Conservation (phyloP, 306 rosid species). For the Gastrolobium bilobum region DNA sequence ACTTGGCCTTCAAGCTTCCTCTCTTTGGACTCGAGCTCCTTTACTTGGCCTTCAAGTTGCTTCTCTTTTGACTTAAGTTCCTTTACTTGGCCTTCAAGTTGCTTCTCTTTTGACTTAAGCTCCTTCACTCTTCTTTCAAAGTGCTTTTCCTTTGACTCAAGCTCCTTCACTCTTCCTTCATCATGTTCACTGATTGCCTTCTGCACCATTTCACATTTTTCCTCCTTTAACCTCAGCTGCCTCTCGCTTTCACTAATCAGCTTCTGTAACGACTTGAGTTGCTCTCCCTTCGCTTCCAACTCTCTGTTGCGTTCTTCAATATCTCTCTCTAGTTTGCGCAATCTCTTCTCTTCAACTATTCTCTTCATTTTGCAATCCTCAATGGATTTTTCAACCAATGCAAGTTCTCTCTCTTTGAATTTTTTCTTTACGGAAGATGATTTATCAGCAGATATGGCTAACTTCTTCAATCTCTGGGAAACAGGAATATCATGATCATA, state of each 20-base stretch:
- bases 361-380: conserved; percentile 16
- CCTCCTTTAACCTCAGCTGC: conserved; percentile 43
- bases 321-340: conserved; percentile 44
- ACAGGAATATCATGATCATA: conserved; percentile 1
- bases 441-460: neutral
- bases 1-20: too few species aligned
- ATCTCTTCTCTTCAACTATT: conserved; percentile 37
- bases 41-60: conserved; percentile 37
- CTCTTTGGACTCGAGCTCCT: conserved; percentile 50
- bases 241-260: conserved; percentile 16
- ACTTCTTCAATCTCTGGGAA: neutral
- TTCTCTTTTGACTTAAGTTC: conserved; percentile 48
- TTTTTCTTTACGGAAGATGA: neutral
- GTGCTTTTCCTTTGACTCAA: conserved; percentile 24
- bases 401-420: conserved; percentile 40
- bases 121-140: conserved; percentile 1
- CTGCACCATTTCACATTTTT: conserved; percentile 23
- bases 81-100: conserved; percentile 42
- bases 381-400: conserved; percentile 23
- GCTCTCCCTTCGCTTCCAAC: conserved; percentile 14
- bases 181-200: neutral
- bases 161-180: conserved; percentile 37
- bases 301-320: neutral
- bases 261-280: conserved; percentile 10
- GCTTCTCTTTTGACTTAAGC: too few species aligned